Percentiles rank a stretch among this genome's conserved stretches.
Evolutionary conservation across 305 asterid genomes (phyloP).

Genomic region (Fraxinus sp.): DNA sequence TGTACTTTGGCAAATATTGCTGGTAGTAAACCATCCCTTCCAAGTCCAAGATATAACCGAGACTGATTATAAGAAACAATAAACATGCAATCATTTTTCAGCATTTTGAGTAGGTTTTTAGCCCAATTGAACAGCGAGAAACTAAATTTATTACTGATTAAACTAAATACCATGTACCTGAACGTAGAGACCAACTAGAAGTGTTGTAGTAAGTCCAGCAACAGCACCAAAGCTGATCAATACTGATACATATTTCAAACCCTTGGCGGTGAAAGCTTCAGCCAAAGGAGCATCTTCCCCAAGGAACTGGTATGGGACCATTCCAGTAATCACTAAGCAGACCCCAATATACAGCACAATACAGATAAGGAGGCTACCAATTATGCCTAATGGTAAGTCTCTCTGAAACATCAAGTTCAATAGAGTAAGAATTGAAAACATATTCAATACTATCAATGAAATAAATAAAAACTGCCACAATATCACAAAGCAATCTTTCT

Average conservation of each 20-base stretch:
- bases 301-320: conserved; percentile 81
- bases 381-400: conserved; percentile 88
- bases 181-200: conserved; percentile 86
- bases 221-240: conserved; percentile 62
- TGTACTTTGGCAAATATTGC: conserved; percentile 74
- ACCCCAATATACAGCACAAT: conserved; percentile 70
- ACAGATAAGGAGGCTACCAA: conserved; percentile 83
- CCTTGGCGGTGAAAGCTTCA: conserved; percentile 72
- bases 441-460: conserved; percentile 10
- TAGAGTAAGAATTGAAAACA: conserved; percentile 16
- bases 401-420: conserved; percentile 54
- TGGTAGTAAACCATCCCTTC: conserved; percentile 93
- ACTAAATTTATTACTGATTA: not conserved
- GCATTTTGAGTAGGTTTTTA: not conserved
- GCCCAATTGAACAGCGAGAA: not conserved
- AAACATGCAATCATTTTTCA: conserved; percentile 24
- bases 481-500: conserved; percentile 20
- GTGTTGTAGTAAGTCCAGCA: conserved; percentile 75
- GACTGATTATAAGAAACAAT: conserved; percentile 50
- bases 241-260: conserved; percentile 49
- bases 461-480: not conserved
- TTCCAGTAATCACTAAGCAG: conserved; percentile 92
- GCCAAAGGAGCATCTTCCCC: conserved; percentile 96
- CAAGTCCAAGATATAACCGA: conserved; percentile 91
- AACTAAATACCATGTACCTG: conserved; percentile 46